Evolutionary conservation across 345 rosid genomes (phyloP).

Genomic region (Melastoma malabathricum): DNA sequence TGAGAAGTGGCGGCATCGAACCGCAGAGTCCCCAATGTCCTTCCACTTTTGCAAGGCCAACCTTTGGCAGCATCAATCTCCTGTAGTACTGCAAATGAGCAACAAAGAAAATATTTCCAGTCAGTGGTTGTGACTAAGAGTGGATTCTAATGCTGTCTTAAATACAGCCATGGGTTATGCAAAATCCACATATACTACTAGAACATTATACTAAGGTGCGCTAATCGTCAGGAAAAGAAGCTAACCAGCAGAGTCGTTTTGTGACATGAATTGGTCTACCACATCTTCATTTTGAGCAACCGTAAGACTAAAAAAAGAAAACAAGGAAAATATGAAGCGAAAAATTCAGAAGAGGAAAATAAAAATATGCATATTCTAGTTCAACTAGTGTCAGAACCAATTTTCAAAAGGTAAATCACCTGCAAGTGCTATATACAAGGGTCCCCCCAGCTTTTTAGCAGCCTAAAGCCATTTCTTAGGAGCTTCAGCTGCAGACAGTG

Average conservation of each 20-base stretch:
- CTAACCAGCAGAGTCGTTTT: conserved; percentile 62
- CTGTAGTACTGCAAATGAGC: too few relatives aligned
- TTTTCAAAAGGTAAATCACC: conserved; percentile 22
- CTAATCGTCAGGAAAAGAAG: too few relatives aligned
- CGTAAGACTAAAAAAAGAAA: conserved; percentile 48
- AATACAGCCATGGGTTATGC: too few relatives aligned
- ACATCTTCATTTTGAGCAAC: conserved; percentile 87
- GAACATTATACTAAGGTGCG: too few relatives aligned
- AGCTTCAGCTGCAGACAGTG: conserved; percentile 49
- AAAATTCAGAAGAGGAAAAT: not conserved
- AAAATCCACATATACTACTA: too few relatives aligned
- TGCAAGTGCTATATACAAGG: conserved; percentile 93
- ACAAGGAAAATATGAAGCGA: not conserved
- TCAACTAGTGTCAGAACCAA: not conserved
- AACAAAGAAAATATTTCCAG: conserved; percentile 12
- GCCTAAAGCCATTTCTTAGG: conserved; percentile 64
- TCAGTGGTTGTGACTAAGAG: too few relatives aligned
- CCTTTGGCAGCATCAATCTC: too few relatives aligned
- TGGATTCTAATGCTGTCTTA: conserved; percentile 6
- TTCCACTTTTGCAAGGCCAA: too few relatives aligned
- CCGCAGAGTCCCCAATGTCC: too few relatives aligned
- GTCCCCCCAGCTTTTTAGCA: conserved; percentile 72
- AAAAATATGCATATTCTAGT: too few relatives aligned
- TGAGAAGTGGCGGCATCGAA: too few relatives aligned
- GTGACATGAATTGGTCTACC: conserved; percentile 52